Evolutionary conservation across 2,329 filamentous ascomycete species (phyloP).

Genomic region (Berkeleyomyces basicola): DNA sequence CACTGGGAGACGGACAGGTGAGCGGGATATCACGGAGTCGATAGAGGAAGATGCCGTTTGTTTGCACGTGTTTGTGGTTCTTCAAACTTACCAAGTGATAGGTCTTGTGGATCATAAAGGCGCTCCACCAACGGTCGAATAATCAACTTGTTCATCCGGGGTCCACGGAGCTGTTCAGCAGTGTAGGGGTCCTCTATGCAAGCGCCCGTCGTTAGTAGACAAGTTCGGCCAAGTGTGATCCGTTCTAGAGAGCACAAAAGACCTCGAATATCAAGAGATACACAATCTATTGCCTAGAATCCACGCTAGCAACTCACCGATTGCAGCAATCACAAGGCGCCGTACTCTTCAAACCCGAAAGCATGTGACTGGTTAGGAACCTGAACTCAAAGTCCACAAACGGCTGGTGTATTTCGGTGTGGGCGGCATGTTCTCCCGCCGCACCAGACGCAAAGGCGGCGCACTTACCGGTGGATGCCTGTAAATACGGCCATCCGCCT

Average conservation of each 20-base stretch:
- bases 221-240: neutral
- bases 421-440: neutral
- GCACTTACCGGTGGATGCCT: constrained; percentile 14
- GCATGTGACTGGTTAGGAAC: neutral
- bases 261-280: neutral
- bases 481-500: constrained; percentile 12
- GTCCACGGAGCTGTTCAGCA: constrained; percentile 44
- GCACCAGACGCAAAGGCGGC: neutral
- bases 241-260: neutral
- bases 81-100: constrained; percentile 34
- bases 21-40: neutral
- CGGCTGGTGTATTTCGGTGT: neutral
- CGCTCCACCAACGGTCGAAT: constrained; percentile 48
- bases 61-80: neutral
- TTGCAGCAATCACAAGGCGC: constrained; percentile 14
- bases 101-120: constrained; percentile 43
- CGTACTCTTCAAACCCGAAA: constrained; percentile 10
- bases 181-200: constrained; percentile 23
- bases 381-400: neutral
- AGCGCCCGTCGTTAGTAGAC: neutral
- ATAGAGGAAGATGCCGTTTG: neutral
- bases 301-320: constrained; percentile 11
- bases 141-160: constrained; percentile 45
- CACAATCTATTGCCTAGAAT: neutral
- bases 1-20: constrained; percentile 25